phyloP scores from a whole-genome alignment of 2,329 filamentous ascomycete species.

The Fusarium sp. region DNA sequence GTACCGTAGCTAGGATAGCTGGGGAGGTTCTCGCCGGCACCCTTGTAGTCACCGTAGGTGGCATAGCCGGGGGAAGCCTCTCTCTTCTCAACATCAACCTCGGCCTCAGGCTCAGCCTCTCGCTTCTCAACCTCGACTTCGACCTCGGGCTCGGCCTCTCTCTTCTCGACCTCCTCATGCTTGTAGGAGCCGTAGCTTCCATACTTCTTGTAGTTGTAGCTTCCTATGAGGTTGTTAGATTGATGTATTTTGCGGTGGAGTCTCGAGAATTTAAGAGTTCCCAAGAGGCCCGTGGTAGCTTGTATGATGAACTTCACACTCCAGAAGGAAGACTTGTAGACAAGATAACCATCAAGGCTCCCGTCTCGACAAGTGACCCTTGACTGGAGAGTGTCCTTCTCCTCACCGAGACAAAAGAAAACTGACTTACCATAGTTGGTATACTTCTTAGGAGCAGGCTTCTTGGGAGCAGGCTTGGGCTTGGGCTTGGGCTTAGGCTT shows the following conservation, averaged over 20 bases:
- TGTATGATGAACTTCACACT: background rate
- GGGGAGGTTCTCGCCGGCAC: background rate
- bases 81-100: conserved; percentile 1
- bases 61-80: background rate
- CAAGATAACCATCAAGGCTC: background rate
- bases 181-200: conserved; percentile 18
- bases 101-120: conserved; percentile 5
- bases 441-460: conserved; percentile 19
- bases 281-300: background rate
- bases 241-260: background rate
- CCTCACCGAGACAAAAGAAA: background rate
- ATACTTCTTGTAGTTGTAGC: conserved; percentile 29
- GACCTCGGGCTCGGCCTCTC: conserved; percentile 6
- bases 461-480: conserved; percentile 16
- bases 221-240: background rate
- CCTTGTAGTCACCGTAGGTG: conserved; percentile 4
- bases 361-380: background rate
- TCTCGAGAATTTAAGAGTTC: background rate
- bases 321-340: background rate
- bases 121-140: conserved; percentile 5
- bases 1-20: conserved; percentile 6
- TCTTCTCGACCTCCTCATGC: conserved; percentile 6
- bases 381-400: background rate
- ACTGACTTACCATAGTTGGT: conserved; percentile 12
- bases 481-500: background rate